A percentile compares a stretch with the other conserved stretches of the same genome.
Evolutionary conservation across 179 eudicot genomes (phyloP).

Genomic region (Pouteria campechiana): DNA sequence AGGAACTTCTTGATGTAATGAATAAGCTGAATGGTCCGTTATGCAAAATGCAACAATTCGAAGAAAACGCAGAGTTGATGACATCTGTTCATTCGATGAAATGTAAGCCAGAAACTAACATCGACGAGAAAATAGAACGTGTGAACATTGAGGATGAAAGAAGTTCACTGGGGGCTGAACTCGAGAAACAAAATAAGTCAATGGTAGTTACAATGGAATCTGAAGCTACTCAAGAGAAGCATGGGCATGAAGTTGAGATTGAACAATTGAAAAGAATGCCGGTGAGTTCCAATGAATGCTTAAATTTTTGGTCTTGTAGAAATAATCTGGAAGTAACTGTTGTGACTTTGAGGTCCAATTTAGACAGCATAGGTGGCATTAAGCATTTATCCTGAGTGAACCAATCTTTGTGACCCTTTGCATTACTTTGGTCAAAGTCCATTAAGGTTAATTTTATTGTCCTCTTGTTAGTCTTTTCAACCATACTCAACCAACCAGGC

Average conservation of each 20-base stretch:
- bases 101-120: slow-evolving; percentile 31
- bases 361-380: too few species aligned
- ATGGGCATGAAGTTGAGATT: slow-evolving; percentile 19
- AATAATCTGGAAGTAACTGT: too few species aligned
- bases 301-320: too few species aligned
- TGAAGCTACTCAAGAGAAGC: slow-evolving; percentile 11
- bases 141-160: slow-evolving; percentile 32
- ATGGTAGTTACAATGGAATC: slow-evolving; percentile 16
- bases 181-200: slow-evolving; percentile 30
- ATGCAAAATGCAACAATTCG: slow-evolving; percentile 22
- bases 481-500: too few species aligned
- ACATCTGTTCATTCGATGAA: slow-evolving; percentile 23
- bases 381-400: too few species aligned
- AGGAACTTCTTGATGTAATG: slow-evolving; percentile 31
- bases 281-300: slow-evolving; percentile 25
- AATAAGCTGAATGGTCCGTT: slow-evolving; percentile 28
- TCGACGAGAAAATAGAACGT: slow-evolving; percentile 24
- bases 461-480: too few species aligned
- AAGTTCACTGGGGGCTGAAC: slow-evolving; percentile 18
- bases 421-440: too few species aligned
- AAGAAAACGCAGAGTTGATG: slow-evolving; percentile 32
- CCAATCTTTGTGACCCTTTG: too few species aligned
- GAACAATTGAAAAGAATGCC: slow-evolving; percentile 21
- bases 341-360: too few species aligned
- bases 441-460: too few species aligned